phyloP scores from a whole-genome alignment of 2,329 filamentous ascomycete genomes.

The Aspergillus awamori region DNA sequence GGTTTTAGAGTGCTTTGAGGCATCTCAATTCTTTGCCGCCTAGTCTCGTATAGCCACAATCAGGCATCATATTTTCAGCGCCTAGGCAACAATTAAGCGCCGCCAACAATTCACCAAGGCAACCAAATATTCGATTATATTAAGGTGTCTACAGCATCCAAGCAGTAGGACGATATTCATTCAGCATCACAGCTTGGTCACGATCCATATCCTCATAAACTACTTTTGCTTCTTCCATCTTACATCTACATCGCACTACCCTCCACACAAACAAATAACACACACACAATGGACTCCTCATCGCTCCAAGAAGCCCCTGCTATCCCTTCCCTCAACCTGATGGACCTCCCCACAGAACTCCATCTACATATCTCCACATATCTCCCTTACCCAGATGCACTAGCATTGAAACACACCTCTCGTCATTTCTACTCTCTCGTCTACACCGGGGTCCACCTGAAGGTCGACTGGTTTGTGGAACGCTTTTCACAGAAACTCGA shows the following conservation, averaged over 20 bases:
- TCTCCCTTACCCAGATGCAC: constrained; percentile 70
- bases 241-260: background rate
- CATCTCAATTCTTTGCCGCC: constrained; percentile 1
- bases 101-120: background rate
- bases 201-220: background rate
- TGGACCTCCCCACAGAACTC: constrained; percentile 66
- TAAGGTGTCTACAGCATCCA: background rate
- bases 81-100: constrained; percentile 3
- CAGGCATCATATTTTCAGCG: background rate
- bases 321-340: constrained; percentile 37
- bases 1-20: background rate
- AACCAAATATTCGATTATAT: background rate
- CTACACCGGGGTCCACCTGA: constrained; percentile 66
- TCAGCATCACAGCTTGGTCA: background rate
- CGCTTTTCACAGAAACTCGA: constrained; percentile 65
- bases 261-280: background rate
- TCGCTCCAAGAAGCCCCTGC: background rate
- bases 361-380: constrained; percentile 63
- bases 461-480: constrained; percentile 70
- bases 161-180: background rate
- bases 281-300: constrained; percentile 6
- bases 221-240: background rate
- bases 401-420: constrained; percentile 69
- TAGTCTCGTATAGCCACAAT: constrained; percentile 10
- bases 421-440: constrained; percentile 66